Evolutionary conservation across 495 filamentous ascomycete genomes (phyloP), one percentile per base, ranked within the genome.

Genomic region (Penicillium diatomitis): DNA sequence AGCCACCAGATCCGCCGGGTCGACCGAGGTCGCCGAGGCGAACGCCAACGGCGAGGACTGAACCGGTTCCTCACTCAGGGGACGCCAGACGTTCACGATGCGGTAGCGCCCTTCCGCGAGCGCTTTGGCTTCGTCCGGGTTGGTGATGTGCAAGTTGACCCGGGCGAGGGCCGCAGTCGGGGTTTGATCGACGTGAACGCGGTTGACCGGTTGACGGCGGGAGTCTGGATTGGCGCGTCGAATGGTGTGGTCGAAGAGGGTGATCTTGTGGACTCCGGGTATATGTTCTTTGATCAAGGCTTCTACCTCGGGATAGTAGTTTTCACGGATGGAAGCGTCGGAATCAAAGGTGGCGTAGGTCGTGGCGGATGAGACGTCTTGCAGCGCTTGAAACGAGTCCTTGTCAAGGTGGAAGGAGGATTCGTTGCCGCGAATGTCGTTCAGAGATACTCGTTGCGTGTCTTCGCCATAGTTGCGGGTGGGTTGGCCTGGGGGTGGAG

Each of bases 231-330:
- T 59, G 5, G 77, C 65, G 35, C 83, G 80, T 3, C 89, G 86
- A 71, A 95, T 81, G 10, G 89, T 96, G 71, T 96, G 87, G 77
- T 96, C 89, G 75, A 96, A 96, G 55, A 96, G 64, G 49, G 87
- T 62, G 32, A 94, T 69, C 4, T 77, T 67, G 38, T 77, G 70
- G 12, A 74, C 73, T 33, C 82, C 85, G 3, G 82, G 80, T 44
- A 89, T 70, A 48, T 77, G 58, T 12, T 71, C 53, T 2, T 83
- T 68, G 0, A 96, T 65, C 43, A 95, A 71, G 5, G 67, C 49
- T 65, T 85, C 79, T 27, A 91, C 78, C 59, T 94, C 88, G 0
- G 88, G 86, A 75, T 95, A 96, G 75, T 96, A 96, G 50, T 77
- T 68, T 9, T 63, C 42, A 41, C 77, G 59, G 58, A 95, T 84